Base-by-base conservation (phyloP, 805 yeast species). In the Metschnikowia kofuensis region DNA sequence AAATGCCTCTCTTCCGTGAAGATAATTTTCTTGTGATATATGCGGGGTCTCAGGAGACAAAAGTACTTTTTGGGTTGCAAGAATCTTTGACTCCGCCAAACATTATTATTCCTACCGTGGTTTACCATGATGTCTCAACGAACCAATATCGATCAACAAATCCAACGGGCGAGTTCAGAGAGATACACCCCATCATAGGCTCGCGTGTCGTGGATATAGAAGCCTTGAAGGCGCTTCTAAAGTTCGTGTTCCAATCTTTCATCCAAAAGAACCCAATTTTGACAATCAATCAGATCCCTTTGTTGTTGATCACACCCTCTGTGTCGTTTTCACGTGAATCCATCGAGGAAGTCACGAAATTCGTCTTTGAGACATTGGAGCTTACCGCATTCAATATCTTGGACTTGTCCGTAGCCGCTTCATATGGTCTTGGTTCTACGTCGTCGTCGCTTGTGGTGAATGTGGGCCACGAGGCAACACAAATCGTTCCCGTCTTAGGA, bases 1-100 rank as follows among this genome's bases (percentile, higher is more conserved):
- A 27, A 45, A 74, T 74, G 78, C 77, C 77, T 11, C 68, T 72
- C 47, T 74, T 65, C 53, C 69, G 74, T 57, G 78, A 74, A 58
- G 77, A 74, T 44, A 68, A 63, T 61, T 73, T 69, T 53, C 63
- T 74, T 27, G 78, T 91, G 29, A 78, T 91, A 29, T 84, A 89
- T 47, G 88, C 96, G 1, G 96, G 97, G 29, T 85, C 96, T 2
- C 73, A 70, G 45, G 70, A 77, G 46, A 89, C 97, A 0, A 70
- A 85, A 46, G 87, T 88, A 29, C 87, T 86, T 56, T 83, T 87
- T 63, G 97, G 97, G 2, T 72, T 91, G 28, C 95, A 86, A 57
- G 84, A 80, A 45, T 74, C 87, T 1, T 75, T 88, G 52, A 69
- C 86, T 8, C 89, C 94, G 1, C 96, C 97, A 1, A 79, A 83